phyloP scores from a whole-genome alignment of 768 basidiomycete species.

The Mycena olivaceomarginata region DNA sequence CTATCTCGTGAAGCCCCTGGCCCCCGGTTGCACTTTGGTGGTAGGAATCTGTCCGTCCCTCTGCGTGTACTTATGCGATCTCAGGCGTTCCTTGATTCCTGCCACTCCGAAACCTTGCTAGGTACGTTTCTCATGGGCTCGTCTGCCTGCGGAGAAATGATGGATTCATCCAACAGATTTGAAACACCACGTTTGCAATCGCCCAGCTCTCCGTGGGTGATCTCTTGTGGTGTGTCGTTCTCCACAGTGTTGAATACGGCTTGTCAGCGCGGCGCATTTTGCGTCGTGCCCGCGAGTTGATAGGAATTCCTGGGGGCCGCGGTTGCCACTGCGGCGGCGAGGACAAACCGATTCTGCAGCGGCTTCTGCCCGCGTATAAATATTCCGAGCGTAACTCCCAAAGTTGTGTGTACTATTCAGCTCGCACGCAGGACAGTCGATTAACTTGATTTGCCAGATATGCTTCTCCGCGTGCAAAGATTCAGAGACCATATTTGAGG shows the following conservation, averaged over 20 bases:
- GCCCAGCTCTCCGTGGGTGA: slow-evolving; percentile 1
- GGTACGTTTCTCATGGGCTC: too few species aligned
- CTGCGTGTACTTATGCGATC: too few species aligned
- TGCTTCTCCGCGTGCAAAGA: slow-evolving; percentile 34
- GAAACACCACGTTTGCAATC: slow-evolving; percentile 10
- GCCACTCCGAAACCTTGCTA: too few species aligned
- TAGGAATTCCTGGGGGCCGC: not conserved
- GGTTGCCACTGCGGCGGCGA: not conserved
- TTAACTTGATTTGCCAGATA: not conserved
- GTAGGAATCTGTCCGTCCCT: too few species aligned
- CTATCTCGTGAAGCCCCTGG: too few species aligned
- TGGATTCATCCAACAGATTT: not conserved
- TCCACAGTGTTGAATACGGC: too few species aligned
- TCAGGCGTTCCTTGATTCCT: too few species aligned
- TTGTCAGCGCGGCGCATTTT: slow-evolving; percentile 3
- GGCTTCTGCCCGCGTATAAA: slow-evolving; percentile 3
- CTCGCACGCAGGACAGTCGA: not conserved
- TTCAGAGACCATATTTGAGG: not conserved
- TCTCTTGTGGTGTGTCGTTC: not conserved
- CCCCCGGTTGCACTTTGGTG: too few species aligned
- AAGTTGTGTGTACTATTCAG: slow-evolving; percentile 7
- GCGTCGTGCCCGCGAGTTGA: slow-evolving; percentile 19
- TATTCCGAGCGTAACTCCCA: not conserved
- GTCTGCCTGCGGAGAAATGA: not conserved
- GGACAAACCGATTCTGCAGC: not conserved